A percentile compares a stretch with the other conserved stretches of the same genome.
phyloP scores from a whole-genome alignment of 495 filamentous ascomycete species.

The Neurospora sp. region DNA sequence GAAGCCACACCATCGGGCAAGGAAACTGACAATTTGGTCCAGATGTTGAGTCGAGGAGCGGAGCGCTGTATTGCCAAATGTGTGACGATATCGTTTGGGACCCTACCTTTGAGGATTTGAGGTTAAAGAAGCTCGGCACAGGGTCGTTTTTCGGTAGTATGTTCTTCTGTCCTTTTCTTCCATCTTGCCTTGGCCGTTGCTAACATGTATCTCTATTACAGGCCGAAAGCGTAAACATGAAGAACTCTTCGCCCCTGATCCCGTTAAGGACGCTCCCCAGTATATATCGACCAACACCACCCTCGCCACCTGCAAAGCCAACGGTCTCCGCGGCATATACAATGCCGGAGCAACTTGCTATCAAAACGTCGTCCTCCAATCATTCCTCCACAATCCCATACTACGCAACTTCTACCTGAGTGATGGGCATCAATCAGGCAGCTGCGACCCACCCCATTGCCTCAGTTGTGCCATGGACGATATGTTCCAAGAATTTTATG shows the following conservation, averaged over 20 bases:
- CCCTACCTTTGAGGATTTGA: constrained; percentile 63
- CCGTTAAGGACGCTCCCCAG: constrained; percentile 46
- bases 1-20: neutral
- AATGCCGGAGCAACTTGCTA: constrained; percentile 94
- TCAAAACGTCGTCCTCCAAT: constrained; percentile 83
- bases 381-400: constrained; percentile 77
- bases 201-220: constrained; percentile 2
- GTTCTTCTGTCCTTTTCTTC: neutral
- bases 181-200: neutral
- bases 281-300: constrained; percentile 52
- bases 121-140: constrained; percentile 47
- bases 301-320: constrained; percentile 56
- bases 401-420: constrained; percentile 78
- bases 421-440: constrained; percentile 64
- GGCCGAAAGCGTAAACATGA: constrained; percentile 51
- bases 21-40: constrained; percentile 9
- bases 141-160: constrained; percentile 37
- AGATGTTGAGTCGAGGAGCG: constrained; percentile 78
- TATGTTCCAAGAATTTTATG: constrained; percentile 85
- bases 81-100: constrained; percentile 86
- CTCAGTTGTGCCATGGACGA: constrained; percentile 82
- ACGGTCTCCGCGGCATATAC: constrained; percentile 74
- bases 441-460: constrained; percentile 59
- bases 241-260: constrained; percentile 41
- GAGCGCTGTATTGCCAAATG: constrained; percentile 69